phyloP scores from a whole-genome alignment of 2,329 filamentous ascomycete species.

The Fusarium pseudocircinatum region DNA sequence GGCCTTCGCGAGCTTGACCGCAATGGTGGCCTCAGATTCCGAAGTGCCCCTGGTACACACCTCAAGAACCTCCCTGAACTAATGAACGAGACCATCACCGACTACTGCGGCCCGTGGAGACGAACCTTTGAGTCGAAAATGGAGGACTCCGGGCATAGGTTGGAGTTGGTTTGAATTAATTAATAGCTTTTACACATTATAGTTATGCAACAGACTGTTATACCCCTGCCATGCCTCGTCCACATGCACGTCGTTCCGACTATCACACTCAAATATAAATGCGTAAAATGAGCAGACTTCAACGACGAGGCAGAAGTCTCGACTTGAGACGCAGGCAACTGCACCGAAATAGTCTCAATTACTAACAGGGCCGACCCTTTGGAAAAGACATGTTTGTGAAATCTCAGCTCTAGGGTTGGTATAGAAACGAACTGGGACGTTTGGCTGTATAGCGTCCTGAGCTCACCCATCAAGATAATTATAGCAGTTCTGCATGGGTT shows the following conservation, averaged over 20 bases:
- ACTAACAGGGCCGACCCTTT: no score
- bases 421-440: background rate
- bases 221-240: background rate
- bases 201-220: background rate
- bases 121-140: constrained; percentile 47
- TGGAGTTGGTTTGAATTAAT: background rate
- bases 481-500: background rate
- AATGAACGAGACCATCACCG: constrained; percentile 71
- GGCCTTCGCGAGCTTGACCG: constrained; percentile 82
- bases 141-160: constrained; percentile 14
- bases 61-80: constrained; percentile 79
- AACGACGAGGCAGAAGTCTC: background rate
- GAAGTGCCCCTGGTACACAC: constrained; percentile 78
- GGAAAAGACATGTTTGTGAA: background rate
- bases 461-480: background rate
- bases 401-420: background rate
- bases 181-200: background rate
- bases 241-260: background rate
- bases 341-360: background rate
- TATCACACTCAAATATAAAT: fast-evolving
- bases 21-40: constrained; percentile 81
- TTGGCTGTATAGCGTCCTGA: background rate
- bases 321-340: background rate
- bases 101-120: constrained; percentile 69
- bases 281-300: background rate